phyloP scores from a whole-genome alignment of 1,284 basidiomycete genomes.

The Apiotrichum sp. region DNA sequence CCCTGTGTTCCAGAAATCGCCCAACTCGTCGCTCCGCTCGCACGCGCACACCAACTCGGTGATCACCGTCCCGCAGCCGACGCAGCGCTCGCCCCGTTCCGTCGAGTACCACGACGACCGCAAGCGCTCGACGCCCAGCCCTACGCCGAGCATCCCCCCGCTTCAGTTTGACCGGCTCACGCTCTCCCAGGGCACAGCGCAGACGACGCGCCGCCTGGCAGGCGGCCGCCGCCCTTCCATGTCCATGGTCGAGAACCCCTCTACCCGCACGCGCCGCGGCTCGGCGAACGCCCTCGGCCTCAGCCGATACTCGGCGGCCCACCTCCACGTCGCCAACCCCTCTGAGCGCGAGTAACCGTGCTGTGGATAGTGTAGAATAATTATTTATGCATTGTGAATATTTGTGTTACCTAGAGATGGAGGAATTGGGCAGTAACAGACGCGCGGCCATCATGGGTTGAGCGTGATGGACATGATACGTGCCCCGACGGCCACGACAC shows the following conservation, averaged over 20 bases:
- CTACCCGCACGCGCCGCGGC: background rate
- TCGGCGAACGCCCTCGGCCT: background rate
- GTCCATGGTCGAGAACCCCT: background rate
- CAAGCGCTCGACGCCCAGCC: background rate
- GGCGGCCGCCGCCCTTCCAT: conserved; percentile 1
- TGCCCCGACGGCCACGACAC: too few relatives aligned
- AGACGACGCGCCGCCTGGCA: conserved; percentile 4
- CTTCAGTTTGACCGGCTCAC: conserved; percentile 6
- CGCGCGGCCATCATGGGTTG: too few relatives aligned
- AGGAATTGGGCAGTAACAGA: too few relatives aligned
- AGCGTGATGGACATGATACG: too few relatives aligned
- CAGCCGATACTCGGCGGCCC: background rate
- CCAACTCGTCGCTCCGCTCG: conserved; percentile 34
- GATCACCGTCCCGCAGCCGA: background rate
- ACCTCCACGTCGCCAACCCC: conserved; percentile 9
- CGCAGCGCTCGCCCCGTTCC: background rate
- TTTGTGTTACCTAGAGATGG: too few relatives aligned
- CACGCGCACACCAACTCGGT: conserved; percentile 19
- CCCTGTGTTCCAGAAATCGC: conserved; percentile 41
- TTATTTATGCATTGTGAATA: too few relatives aligned
- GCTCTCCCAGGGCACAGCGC: background rate
- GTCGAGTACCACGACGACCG: background rate
- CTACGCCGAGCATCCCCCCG: conserved; percentile 9
- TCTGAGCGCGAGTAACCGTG: background rate
- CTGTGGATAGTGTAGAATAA: too few relatives aligned